phyloP scores from a whole-genome alignment of 176 grass and related monocot genomes.

The Oryza officinalis region DNA sequence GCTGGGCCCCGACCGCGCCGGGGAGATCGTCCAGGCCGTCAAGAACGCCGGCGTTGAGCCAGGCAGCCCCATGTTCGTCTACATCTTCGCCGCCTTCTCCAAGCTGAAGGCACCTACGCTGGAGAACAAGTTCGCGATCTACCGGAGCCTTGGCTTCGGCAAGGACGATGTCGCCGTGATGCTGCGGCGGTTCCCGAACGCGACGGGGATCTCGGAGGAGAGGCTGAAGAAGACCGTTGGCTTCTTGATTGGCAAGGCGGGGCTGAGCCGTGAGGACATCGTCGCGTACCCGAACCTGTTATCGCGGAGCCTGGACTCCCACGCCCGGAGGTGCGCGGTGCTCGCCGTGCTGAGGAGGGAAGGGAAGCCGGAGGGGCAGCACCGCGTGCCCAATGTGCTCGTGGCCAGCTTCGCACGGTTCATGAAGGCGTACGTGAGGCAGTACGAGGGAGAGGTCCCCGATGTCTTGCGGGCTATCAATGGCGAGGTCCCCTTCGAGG shows the following conservation, averaged over 20 bases:
- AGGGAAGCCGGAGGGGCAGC: background rate
- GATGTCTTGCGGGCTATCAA: constrained; percentile 28
- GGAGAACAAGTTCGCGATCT: constrained; percentile 47
- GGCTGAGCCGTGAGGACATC: constrained; percentile 25
- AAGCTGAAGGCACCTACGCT: constrained; percentile 23
- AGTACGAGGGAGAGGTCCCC: background rate
- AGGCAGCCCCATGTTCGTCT: background rate
- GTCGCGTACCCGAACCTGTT: background rate
- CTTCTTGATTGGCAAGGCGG: constrained; percentile 30
- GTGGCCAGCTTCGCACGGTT: background rate
- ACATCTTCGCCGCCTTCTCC: background rate
- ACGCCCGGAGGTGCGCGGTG: constrained; percentile 26
- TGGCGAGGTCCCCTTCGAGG: constrained; percentile 36
- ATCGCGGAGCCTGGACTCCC: background rate
- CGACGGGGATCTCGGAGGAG: constrained; percentile 12
- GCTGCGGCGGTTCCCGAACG: background rate
- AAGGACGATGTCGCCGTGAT: constrained; percentile 4
- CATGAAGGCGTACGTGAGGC: background rate
- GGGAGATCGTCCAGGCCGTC: constrained; percentile 25
- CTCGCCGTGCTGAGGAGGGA: constrained; percentile 32
- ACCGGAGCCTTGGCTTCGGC: constrained; percentile 22
- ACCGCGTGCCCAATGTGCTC: background rate
- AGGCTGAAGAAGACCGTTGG: background rate
- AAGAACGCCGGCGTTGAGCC: constrained; percentile 22
- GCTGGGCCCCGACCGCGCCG: background rate